Evolutionary conservation across 768 basidiomycete species (phyloP), one percentile per base, ranked within the genome.

Genomic region (Amanita phalloides): DNA sequence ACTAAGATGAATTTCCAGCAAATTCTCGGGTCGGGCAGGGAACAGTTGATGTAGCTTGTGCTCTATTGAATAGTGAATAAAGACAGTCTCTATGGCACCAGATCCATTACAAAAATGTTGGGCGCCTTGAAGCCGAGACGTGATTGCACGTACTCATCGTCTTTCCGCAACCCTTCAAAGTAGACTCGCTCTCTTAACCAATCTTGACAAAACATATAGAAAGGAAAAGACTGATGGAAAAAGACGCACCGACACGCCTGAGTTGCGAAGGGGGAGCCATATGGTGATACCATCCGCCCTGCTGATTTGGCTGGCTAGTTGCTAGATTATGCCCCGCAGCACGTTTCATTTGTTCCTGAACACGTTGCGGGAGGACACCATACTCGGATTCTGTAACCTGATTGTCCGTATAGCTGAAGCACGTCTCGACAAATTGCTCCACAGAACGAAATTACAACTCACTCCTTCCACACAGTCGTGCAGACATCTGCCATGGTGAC

Each of bases 401-500:
- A 62, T 84, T 71, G 14, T 86, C 82, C 0, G 81, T 74, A 61
- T 90, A 90, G 26, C 88, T 90, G 52, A 35, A 44, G 36, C 28
- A 55, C 30, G 41, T 48, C 33, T 41, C 11, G n/a, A 30, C 28
- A 43, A 46, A 30, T 36, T 14, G 7, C 43, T 28, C 28, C n/a
- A 9, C 13, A 20, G 8, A 13, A 45, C 23, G 6, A 39, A 8
- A 52, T n/a, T 37, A 2, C 25, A 44, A 71, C 84, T 33, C 54
- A 91, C 90, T 91, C 88, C 64, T 80, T 81, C 72, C 78, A 87
- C 42, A 91, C 66, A n/a, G 73, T 66, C 3, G 72, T 70, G 58
- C 82, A 86, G n/a, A 91, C 74, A 61, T 92, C 87, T 14, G 75
- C 76, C 55, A 86, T 74, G 2, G 87, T 90, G 14, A 92, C 86